Percentiles rank a stretch among this genome's conserved stretches.
Evolutionary conservation across 1,284 basidiomycete species (phyloP).

Genomic region (Fomes fomentarius): DNA sequence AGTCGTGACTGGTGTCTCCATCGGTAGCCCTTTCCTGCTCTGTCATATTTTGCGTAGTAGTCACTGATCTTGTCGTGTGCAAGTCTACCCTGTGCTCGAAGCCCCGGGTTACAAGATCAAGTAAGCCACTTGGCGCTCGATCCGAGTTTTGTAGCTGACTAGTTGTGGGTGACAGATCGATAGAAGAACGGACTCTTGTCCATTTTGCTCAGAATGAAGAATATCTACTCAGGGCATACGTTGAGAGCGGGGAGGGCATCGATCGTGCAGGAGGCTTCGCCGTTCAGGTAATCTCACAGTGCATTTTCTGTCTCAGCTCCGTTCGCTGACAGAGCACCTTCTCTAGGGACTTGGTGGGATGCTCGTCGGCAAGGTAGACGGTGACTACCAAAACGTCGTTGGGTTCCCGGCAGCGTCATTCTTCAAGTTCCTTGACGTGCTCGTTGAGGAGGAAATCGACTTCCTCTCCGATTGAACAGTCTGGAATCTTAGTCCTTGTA

Average conservation of each 20-base stretch:
- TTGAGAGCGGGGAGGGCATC: constrained; percentile 85
- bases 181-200: constrained; percentile 83
- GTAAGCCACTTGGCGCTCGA: constrained; percentile 42
- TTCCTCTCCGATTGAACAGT: constrained; percentile 52
- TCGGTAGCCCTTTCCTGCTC: too few relatives aligned
- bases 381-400: constrained; percentile 92
- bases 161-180: constrained; percentile 56
- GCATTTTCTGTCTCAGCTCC: background rate
- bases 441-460: constrained; percentile 74
- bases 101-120: constrained; percentile 87
- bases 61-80: background rate
- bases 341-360: constrained; percentile 80
- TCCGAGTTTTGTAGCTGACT: too few relatives aligned
- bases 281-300: constrained; percentile 67
- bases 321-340: background rate
- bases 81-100: constrained; percentile 83
- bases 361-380: constrained; percentile 84
- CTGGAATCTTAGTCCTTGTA: background rate
- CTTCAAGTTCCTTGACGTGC: constrained; percentile 66
- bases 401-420: constrained; percentile 87
- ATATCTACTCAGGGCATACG: constrained; percentile 81
- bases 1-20: constrained; percentile 87
- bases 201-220: constrained; percentile 77
- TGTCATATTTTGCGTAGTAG: too few relatives aligned
- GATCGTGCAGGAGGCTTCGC: constrained; percentile 96